A percentile compares a stretch with the other conserved stretches of the same genome.
phyloP scores from a whole-genome alignment of 2,329 filamentous ascomycete species.

The Trichoderma sp. region DNA sequence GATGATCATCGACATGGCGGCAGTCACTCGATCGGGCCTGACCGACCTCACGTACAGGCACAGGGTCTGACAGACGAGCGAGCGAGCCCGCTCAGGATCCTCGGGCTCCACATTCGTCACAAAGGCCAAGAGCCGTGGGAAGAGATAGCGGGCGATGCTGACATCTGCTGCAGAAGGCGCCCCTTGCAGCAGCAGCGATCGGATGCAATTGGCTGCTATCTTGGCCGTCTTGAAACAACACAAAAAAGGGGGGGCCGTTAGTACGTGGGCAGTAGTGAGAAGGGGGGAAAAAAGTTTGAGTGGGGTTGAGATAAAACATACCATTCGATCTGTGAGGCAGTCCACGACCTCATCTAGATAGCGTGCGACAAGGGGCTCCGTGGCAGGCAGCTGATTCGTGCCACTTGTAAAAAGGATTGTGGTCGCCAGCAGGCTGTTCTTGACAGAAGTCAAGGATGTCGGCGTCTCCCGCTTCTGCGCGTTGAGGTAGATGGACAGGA shows the following conservation, averaged over 20 bases:
- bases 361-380: slow-evolving; percentile 72
- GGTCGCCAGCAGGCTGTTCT: slow-evolving; percentile 85
- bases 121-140: slow-evolving; percentile 77
- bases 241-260: slow-evolving; percentile 2
- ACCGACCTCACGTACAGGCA: slow-evolving; percentile 66
- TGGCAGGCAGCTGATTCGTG: slow-evolving; percentile 70
- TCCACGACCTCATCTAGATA: slow-evolving; percentile 83
- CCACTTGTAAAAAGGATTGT: slow-evolving; percentile 88
- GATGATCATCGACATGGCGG: slow-evolving; percentile 74
- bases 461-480: slow-evolving; percentile 75
- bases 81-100: slow-evolving; percentile 75
- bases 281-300: not conserved
- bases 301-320: slow-evolving; percentile 48
- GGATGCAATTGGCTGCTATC: slow-evolving; percentile 86
- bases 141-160: slow-evolving; percentile 71
- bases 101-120: slow-evolving; percentile 69
- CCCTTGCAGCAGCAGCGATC: slow-evolving; percentile 74
- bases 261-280: slow-evolving; percentile 2
- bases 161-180: slow-evolving; percentile 67
- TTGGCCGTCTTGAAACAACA: slow-evolving; percentile 66
- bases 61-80: slow-evolving; percentile 72
- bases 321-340: slow-evolving; percentile 77
- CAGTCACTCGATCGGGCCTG: slow-evolving; percentile 49
- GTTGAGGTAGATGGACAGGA: slow-evolving; percentile 76
- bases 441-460: slow-evolving; percentile 82